Evolutionary conservation across 164 flowering plant genomes (phyloP), one percentile per base, ranked within the genome.

Genomic region (Malania oleifera): DNA sequence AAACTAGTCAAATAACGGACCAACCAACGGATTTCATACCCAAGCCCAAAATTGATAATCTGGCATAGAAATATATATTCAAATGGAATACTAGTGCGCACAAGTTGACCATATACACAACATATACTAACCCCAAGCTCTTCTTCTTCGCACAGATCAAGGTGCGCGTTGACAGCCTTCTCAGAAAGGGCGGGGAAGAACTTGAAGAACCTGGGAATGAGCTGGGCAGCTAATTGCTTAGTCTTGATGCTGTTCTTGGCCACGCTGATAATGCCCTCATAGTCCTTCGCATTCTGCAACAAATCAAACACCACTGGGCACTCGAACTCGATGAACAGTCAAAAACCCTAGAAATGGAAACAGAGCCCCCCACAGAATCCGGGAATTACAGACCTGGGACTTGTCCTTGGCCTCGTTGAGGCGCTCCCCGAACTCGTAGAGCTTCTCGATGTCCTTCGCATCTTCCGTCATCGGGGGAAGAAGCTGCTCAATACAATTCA

Each of bases 381-480:
- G 15, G 52, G n/a, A 34, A 56, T 7, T 37, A 22, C 47, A 11
- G 12, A 90, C 98, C 90, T 82, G 81, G 29, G 98, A 80, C 76
- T 87, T 93, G 82, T 90, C 96, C 72, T 87, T 87, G 67, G 90
- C 76, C 63, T 86, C 96, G 57, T 70, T 90, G 71, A 93, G 96
- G 0, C 95, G 84, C 53, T 90, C 96, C 20, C 97, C 92, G 64
- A 70, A 90, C 82, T 86, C 92, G 75, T 93, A 93, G 60, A 93
- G 96, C 83, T 80, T 78, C 69, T 86, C 96, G 66, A 93, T 82
- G 53, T 87, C 88, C 49, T 62, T 77, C 49, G 84, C 67, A 12
- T 87, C 96, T 28, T 85, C 93, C n/a, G n/a, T n/a, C n/a, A n/a
- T n/a, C n/a, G n/a, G n/a, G n/a, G n/a, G n/a, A n/a, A n/a, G n/a